Percentiles rank a stretch among this genome's conserved stretches.
Conservation (phyloP, 768 basidiomycete genomes). For the Suillus weaverae region DNA sequence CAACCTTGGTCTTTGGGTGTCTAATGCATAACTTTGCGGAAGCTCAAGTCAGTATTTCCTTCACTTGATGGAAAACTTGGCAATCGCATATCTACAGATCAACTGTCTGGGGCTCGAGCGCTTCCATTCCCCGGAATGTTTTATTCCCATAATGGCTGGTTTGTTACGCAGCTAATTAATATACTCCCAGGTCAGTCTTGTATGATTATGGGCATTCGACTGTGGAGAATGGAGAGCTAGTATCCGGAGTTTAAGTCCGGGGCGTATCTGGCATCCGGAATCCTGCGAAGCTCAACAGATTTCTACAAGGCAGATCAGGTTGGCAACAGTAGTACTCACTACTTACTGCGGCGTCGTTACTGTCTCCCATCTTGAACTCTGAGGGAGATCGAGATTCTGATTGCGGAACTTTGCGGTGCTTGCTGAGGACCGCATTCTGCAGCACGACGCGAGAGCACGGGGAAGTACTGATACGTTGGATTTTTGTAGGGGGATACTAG, state of each 20-base stretch:
- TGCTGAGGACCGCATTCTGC: conserved; percentile 48
- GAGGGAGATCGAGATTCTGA: conserved; percentile 34
- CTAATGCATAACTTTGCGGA: conserved; percentile 80
- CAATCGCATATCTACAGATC: conserved; percentile 45
- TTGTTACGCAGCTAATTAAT: not conserved
- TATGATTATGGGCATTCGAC: conserved; percentile 81
- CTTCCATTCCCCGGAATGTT: conserved; percentile 72
- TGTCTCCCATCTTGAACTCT: conserved; percentile 36
- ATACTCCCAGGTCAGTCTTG: conserved; percentile 36
- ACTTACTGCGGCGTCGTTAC: conserved; percentile 43
- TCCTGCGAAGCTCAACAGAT: conserved; percentile 74
- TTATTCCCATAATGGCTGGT: conserved; percentile 4
- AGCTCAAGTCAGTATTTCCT: conserved; percentile 24
- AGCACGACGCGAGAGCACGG: conserved; percentile 52
- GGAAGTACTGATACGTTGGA: not conserved
- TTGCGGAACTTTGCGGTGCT: not conserved
- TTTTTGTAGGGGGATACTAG: no score
- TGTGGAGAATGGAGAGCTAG: conserved; percentile 61
- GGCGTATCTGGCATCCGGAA: conserved; percentile 42
- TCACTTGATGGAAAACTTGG: conserved; percentile 1
- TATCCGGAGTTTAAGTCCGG: conserved; percentile 74
- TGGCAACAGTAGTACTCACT: conserved; percentile 42
- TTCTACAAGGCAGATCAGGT: conserved; percentile 80
- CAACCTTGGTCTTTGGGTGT: conserved; percentile 73
- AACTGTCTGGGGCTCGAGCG: conserved; percentile 72